Base-by-base conservation (phyloP, 257 asterid genomes). In the Penstemon newberryi region DNA sequence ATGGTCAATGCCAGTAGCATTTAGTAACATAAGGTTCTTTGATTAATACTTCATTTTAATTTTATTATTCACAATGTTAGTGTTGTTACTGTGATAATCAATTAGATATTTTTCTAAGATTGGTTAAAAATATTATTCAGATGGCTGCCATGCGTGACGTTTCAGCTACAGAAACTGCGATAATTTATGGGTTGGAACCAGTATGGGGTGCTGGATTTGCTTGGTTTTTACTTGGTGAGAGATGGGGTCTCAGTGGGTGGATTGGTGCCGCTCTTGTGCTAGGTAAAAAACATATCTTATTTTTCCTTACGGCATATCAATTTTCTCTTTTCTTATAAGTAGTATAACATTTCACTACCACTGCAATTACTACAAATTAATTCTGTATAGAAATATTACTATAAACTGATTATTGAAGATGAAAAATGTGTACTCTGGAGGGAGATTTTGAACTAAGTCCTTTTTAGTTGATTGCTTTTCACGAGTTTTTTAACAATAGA, bases 201-300 rank as follows among this genome's bases (percentile, higher is more conserved):
- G 81, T 89, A 47, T 87, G 95, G 96, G 92, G 96, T 70, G 95
- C 95, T 60, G 90, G 87, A 75, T 87, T 89, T 76, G 96, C 96
- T 50, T 89, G 96, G 95, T 80, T 83, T 67, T 81, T 85, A 41
- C 96, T 89, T 62, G 96, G 95, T 53, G 96, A 89, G 83, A 85
- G 96, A 73, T 89, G 96, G 96, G 96, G 90, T 50, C 6, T 82
- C 60, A 70, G 46, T 65, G 95, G 95, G 60, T 89, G 96, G 96
- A 80, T 87, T 69, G 95, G 96, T 62, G 95, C 95, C 63, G 86
- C 88, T 72, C 79, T 89, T 65, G 87, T 89, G 53, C 84, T 89
- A 61, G 92, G 96, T 89, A 89, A 51, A 56, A 25, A 25, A 1
- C 33, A 2, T 25, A 2, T 25, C 33, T 2, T 25, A 25, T 25